Percentiles rank a stretch among this genome's conserved stretches.
phyloP scores from a whole-genome alignment of 768 basidiomycete genomes.

The Phylloporus arenicola region DNA sequence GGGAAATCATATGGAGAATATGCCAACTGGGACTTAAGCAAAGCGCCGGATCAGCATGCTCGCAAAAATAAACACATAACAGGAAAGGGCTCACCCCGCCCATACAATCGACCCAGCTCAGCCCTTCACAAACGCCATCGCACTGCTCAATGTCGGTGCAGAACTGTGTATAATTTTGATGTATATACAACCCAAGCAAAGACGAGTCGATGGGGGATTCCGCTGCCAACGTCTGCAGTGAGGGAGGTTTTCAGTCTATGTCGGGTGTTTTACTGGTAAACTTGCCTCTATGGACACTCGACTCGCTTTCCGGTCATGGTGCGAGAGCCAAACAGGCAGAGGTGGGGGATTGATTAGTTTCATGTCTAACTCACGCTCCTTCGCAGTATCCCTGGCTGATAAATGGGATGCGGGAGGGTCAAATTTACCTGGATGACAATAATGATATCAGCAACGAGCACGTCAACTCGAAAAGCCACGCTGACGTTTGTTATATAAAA shows the following conservation, averaged over 20 bases:
- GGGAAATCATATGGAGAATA: constrained; percentile 83
- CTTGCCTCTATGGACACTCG: constrained; percentile 73
- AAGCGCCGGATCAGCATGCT: background rate
- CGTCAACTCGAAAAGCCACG: background rate
- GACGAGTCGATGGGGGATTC: constrained; percentile 91
- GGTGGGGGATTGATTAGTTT: constrained; percentile 48
- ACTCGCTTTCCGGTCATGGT: constrained; percentile 62
- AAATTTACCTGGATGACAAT: constrained; percentile 55
- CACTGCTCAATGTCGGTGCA: constrained; percentile 74
- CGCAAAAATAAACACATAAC: background rate
- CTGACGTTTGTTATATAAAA: constrained; percentile 91
- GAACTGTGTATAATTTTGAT: constrained; percentile 90
- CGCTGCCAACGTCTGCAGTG: constrained; percentile 58
- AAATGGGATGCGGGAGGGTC: constrained; percentile 57
- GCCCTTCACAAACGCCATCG: constrained; percentile 60
- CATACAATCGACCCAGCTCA: constrained; percentile 73
- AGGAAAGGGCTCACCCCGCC: constrained; percentile 42
- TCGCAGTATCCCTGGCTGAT: constrained; percentile 57
- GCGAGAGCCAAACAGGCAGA: constrained; percentile 53
- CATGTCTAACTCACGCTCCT: constrained; percentile 53
- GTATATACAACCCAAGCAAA: constrained; percentile 82
- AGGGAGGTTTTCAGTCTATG: background rate
- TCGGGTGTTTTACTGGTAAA: background rate
- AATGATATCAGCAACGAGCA: constrained; percentile 1
- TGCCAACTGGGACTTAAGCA: constrained; percentile 50